A percentile compares a stretch with the other conserved stretches of the same genome.
These are phyloP conservation scores for Scutellaria barbata DNA, from an alignment of 257 asterid genomes.

Conservation along the genomic window DNA sequence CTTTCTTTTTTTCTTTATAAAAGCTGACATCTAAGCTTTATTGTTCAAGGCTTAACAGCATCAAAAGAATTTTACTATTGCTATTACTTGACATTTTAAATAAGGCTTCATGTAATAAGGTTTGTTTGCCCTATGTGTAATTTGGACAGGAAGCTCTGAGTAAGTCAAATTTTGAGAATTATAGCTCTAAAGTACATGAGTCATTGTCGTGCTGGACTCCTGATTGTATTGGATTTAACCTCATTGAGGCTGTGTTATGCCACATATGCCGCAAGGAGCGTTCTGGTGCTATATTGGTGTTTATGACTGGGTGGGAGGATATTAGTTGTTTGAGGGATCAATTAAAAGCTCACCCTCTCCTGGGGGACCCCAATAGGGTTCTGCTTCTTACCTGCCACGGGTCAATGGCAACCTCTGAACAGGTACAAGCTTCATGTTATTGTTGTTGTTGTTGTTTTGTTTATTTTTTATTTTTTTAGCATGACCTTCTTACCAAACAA, in stretches of 20 bases:
- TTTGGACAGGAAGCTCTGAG: conserved; percentile 76
- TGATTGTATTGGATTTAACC: conserved; percentile 91
- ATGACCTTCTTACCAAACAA: background rate
- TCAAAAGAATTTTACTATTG: conserved; percentile 23
- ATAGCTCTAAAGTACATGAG: conserved; percentile 82
- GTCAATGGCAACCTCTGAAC: conserved; percentile 97
- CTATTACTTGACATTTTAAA: conserved; percentile 22
- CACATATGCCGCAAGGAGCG: conserved; percentile 97
- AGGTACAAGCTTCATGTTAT: conserved; percentile 50
- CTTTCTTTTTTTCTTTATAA: too few species aligned
- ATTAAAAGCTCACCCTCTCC: conserved; percentile 93
- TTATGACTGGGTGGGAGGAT: conserved; percentile 99
- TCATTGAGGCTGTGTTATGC: conserved; percentile 92
- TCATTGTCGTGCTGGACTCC: conserved; percentile 91
- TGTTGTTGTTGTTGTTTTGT: background rate
- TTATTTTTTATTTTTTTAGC: background rate
- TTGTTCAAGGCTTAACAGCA: background rate
- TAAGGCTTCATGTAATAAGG: conserved; percentile 26
- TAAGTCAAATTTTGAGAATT: conserved; percentile 82
- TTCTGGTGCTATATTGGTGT: conserved; percentile 89
- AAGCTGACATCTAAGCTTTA: background rate
- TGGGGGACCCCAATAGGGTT: conserved; percentile 98
- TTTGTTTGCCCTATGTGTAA: conserved; percentile 30
- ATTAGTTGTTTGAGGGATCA: conserved; percentile 96
- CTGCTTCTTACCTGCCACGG: conserved; percentile 92